phyloP scores from a whole-genome alignment of 2,329 filamentous ascomycete species.

The Fusarium xylarioides region DNA sequence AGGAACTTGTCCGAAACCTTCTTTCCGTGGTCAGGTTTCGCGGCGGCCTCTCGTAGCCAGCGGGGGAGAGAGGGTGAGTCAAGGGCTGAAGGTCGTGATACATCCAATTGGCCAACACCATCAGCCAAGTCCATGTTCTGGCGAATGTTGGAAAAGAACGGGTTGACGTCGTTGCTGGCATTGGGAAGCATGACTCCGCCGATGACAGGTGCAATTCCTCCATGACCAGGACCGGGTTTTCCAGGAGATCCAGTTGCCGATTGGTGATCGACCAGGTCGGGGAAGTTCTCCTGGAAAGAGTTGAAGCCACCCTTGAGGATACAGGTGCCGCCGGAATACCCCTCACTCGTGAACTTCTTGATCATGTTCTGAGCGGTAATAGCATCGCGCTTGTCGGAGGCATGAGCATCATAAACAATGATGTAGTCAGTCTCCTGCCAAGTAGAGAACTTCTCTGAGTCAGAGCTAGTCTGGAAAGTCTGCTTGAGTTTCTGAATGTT shows the following conservation, averaged over 20 bases:
- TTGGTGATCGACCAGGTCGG: constrained; percentile 68
- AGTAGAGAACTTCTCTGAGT: constrained; percentile 76
- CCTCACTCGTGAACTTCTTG: constrained; percentile 90
- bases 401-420: constrained; percentile 85
- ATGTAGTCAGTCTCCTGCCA: constrained; percentile 82
- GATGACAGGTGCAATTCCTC: constrained; percentile 73
- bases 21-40: constrained; percentile 77
- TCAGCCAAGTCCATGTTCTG: constrained; percentile 96
- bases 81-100: constrained; percentile 57
- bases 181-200: constrained; percentile 87
- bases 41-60: constrained; percentile 79
- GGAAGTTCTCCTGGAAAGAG: constrained; percentile 74
- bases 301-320: constrained; percentile 86
- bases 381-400: constrained; percentile 82
- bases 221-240: constrained; percentile 58
- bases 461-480: constrained; percentile 78
- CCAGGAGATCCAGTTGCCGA: constrained; percentile 50
- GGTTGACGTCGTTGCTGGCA: constrained; percentile 75
- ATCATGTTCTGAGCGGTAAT: constrained; percentile 83
- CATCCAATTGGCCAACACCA: constrained; percentile 85
- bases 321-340: constrained; percentile 76
- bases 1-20: constrained; percentile 84
- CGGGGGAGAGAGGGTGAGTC: constrained; percentile 67
- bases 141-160: constrained; percentile 95
- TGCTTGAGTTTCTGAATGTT: constrained; percentile 87